phyloP scores from a whole-genome alignment of 164 flowering plant genomes.

The Nymphaea colorata region DNA sequence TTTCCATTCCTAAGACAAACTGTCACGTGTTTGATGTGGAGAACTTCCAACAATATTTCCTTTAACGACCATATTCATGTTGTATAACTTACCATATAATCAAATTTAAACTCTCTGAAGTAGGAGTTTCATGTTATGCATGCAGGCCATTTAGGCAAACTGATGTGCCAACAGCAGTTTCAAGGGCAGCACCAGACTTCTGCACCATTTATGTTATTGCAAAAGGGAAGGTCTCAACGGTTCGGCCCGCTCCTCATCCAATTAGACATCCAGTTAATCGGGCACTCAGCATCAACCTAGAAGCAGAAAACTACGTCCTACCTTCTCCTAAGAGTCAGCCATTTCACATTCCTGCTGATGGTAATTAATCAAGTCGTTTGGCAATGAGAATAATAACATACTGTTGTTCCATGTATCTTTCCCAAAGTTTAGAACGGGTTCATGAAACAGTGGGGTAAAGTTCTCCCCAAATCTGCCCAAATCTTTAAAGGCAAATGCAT shows the following conservation, averaged over 20 bases:
- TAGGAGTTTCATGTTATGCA: slow-evolving; percentile 2
- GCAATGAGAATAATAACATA: too few relatives aligned
- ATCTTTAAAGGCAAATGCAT: too few relatives aligned
- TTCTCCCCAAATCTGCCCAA: slow-evolving; percentile 7
- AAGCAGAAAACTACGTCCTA: not conserved
- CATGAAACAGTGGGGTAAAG: too few relatives aligned
- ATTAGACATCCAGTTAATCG: not conserved
- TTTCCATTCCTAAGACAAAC: too few relatives aligned
- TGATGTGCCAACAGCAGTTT: slow-evolving; percentile 32
- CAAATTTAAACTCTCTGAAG: too few relatives aligned
- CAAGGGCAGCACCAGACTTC: slow-evolving; percentile 65
- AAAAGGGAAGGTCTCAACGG: slow-evolving; percentile 49
- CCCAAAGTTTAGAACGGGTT: too few relatives aligned
- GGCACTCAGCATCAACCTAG: not conserved
- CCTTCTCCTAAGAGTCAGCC: slow-evolving; percentile 9
- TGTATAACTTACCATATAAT: too few relatives aligned
- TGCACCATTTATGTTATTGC: slow-evolving; percentile 57
- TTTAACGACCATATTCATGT: too few relatives aligned
- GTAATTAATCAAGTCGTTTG: too few relatives aligned
- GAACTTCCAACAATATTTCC: too few relatives aligned
- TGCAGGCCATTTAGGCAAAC: slow-evolving; percentile 42
- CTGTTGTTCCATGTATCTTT: too few relatives aligned
- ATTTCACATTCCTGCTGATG: not conserved
- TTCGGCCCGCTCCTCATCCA: slow-evolving; percentile 38
- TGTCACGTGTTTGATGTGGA: too few relatives aligned